Percentiles rank a stretch among this genome's conserved stretches.
Evolutionary conservation across 1,284 basidiomycete genomes (phyloP).

Genomic region (Neonothopanus nambi): DNA sequence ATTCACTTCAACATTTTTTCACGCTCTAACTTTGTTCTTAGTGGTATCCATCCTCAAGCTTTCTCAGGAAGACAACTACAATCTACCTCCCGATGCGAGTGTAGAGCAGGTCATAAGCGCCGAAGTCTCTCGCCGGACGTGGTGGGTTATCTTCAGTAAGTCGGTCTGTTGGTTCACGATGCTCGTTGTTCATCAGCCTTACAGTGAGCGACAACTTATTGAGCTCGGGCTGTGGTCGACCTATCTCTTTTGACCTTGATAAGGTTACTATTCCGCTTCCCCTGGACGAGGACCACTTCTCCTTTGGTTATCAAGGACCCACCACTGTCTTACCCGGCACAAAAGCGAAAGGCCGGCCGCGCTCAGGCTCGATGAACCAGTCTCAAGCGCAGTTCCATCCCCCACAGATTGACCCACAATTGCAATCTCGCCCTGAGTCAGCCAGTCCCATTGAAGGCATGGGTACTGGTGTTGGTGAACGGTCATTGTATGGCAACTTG

Average conservation of each 20-base stretch:
- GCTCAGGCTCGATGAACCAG: background rate
- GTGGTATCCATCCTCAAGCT: slow-evolving; percentile 19
- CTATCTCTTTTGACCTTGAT: slow-evolving; percentile 17
- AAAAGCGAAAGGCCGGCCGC: slow-evolving; percentile 11
- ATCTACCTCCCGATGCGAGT: slow-evolving; percentile 13
- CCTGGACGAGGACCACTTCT: slow-evolving; percentile 20
- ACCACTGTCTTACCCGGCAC: slow-evolving; percentile 17
- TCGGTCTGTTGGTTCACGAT: background rate
- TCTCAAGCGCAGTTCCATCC: slow-evolving; percentile 9
- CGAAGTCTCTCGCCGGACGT: slow-evolving; percentile 18
- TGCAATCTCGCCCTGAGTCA: background rate
- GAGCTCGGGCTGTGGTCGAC: slow-evolving; percentile 18
- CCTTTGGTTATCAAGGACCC: slow-evolving; percentile 18
- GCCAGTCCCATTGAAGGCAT: background rate
- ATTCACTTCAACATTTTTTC: background rate
- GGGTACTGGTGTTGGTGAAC: slow-evolving; percentile 11
- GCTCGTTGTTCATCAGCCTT: background rate
- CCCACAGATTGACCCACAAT: slow-evolving; percentile 17
- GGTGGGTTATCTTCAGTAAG: slow-evolving; percentile 22
- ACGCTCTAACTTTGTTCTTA: background rate
- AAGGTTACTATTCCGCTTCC: slow-evolving; percentile 20
- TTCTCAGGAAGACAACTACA: slow-evolving; percentile 17
- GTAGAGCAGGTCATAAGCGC: slow-evolving; percentile 18
- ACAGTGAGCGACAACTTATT: slow-evolving; percentile 17
- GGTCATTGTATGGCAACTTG: slow-evolving; percentile 19